Evolutionary conservation across 1,139 yeast species (phyloP).

Genomic region (Sugiyamaella paludigena): DNA sequence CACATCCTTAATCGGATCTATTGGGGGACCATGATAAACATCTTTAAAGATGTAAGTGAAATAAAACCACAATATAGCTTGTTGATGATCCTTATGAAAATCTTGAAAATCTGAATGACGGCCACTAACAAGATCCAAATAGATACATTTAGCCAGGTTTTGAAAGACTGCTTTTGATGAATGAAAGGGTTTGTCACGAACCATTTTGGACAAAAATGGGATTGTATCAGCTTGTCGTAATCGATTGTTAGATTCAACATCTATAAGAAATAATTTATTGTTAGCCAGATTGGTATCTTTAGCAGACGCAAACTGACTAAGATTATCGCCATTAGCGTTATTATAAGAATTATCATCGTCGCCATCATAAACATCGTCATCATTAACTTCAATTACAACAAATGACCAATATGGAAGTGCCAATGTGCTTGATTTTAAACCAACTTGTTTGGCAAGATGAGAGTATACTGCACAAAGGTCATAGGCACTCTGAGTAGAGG

Average conservation of each 20-base stretch:
- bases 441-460: slow-evolving; percentile 6
- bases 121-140: background rate
- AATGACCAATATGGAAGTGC: slow-evolving; percentile 10
- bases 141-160: slow-evolving; percentile 3
- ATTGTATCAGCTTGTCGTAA: slow-evolving; percentile 3
- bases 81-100: background rate
- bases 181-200: background rate
- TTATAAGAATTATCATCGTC: too few relatives aligned
- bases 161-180: background rate
- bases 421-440: slow-evolving; percentile 3
- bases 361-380: background rate
- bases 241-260: slow-evolving; percentile 1
- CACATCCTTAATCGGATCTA: background rate
- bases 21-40: background rate
- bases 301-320: too few relatives aligned
- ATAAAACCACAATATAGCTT: background rate
- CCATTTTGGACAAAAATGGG: slow-evolving; percentile 6
- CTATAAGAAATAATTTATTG: slow-evolving; percentile 2
- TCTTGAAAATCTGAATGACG: background rate
- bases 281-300: background rate
- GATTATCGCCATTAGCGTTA: too few relatives aligned
- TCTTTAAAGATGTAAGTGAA: slow-evolving; percentile 3
- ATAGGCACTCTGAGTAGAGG: too few relatives aligned
- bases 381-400: slow-evolving; percentile 4
- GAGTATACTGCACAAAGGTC: slow-evolving; percentile 4